Base-by-base conservation (phyloP, 352 stramenopile genomes). In the Globisporangium splendens region DNA sequence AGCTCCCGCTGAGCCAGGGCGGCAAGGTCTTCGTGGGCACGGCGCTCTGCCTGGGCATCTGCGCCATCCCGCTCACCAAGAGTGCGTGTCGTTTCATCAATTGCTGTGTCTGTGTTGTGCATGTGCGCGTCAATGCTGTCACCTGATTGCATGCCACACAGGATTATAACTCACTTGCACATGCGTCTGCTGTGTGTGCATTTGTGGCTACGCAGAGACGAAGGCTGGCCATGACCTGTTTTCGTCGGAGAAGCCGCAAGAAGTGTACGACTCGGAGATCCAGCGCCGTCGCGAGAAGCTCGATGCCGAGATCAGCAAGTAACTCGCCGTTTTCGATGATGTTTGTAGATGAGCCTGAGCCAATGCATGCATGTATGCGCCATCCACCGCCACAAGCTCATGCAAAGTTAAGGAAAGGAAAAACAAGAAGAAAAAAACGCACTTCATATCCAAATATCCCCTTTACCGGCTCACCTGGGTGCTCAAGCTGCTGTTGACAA, bases 221-320 rank as follows among this genome's bases (percentile, higher is more conserved):
- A 89, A 90, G 63, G 70, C 83, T 33, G 83, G 83, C 44, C 83
- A 93, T 78, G 85, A 93, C 54, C 74, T 91, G 42, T 93, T 93
- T 60, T 94, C 85, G 42, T 90, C 82, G 42, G 85, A 94, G 62
- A 83, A 86, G 69, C 85, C 85, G 39, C 83, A 91, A 62, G 83
- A 81, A 8, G 78, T 94, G 24, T 77, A 87, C 63, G 79, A 94
- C 46, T 70, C 74, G 52, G 83, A 94, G 62, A 50, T 82, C 41
- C 54, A 92, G 59, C 71, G 77, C 22, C 80, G 83, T 52, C 79
- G 83, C 46, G 83, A 83, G 42, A 75, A 88, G 73, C 74, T 92
- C 20, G 73, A 77, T 49, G 15, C 47, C n/a, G 54, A 85, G 54
- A 66, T 58, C 42, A 28, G 44, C 59, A 66, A 59, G 62, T 65